phyloP scores from a whole-genome alignment of 768 basidiomycete species.

The Fomitopsis pulvina region DNA sequence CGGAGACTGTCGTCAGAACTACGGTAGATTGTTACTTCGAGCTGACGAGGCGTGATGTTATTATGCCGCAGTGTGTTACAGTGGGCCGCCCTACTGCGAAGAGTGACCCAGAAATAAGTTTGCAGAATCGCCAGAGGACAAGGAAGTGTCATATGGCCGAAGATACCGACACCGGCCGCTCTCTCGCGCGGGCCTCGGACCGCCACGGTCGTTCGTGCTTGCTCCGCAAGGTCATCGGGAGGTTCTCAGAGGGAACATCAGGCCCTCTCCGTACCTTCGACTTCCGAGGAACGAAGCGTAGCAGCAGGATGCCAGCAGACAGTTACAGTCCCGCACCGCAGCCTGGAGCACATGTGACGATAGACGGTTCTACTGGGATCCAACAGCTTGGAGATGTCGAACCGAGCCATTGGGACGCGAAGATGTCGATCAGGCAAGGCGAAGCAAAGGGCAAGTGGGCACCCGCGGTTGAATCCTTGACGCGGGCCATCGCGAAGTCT shows the following conservation, averaged over 20 bases:
- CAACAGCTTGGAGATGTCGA: conserved; percentile 1
- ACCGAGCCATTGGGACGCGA: conserved; percentile 6
- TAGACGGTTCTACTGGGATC: not conserved
- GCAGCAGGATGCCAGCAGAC: not conserved
- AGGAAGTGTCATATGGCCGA: conserved; percentile 15
- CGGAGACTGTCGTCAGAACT: not conserved
- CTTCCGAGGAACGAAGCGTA: conserved; percentile 9
- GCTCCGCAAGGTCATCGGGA: conserved; percentile 8
- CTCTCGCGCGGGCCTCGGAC: conserved; percentile 11
- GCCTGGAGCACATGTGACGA: conserved; percentile 15
- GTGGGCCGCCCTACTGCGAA: not conserved
- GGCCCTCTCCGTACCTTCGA: conserved; percentile 9
- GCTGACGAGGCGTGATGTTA: not conserved
- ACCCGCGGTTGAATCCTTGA: conserved; percentile 3
- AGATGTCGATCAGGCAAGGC: conserved; percentile 13
- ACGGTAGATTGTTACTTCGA: not conserved
- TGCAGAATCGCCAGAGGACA: conserved; percentile 17
- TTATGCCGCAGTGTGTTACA: not conserved
- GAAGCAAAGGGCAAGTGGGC: not conserved
- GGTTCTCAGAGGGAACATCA: conserved; percentile 18
- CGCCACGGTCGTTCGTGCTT: conserved; percentile 7
- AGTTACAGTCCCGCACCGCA: not conserved
- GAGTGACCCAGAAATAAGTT: conserved; percentile 6
- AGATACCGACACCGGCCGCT: conserved; percentile 16
- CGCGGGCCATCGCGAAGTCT: not conserved